Evolutionary conservation across 2,329 filamentous ascomycete species (phyloP).

Genomic region (Claviceps paspali): DNA sequence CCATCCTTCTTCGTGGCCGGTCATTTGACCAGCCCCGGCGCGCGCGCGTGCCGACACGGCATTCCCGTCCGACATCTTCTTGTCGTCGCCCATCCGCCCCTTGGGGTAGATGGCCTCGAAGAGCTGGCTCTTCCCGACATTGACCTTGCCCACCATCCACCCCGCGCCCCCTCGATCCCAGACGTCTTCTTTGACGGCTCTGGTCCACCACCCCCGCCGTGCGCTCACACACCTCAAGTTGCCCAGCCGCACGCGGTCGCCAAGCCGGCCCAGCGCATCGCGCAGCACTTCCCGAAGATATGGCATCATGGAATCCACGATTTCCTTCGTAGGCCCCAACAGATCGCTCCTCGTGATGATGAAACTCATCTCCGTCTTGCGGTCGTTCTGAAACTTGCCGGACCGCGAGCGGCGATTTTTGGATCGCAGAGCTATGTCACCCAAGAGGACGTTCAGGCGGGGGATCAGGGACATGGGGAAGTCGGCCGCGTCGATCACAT

Average conservation of each 20-base stretch:
- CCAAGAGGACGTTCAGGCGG: slow-evolving; percentile 53
- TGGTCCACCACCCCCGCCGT: slow-evolving; percentile 82
- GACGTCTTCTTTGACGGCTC: slow-evolving; percentile 70
- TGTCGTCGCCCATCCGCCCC: slow-evolving; percentile 33
- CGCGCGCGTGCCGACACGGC: slow-evolving; percentile 9
- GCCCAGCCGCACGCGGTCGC: slow-evolving; percentile 61
- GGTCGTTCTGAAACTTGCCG: slow-evolving; percentile 49
- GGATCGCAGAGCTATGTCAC: slow-evolving; percentile 59
- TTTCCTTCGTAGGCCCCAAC: slow-evolving; percentile 65
- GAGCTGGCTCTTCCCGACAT: slow-evolving; percentile 89
- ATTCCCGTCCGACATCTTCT: slow-evolving; percentile 3
- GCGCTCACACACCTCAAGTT: slow-evolving; percentile 81
- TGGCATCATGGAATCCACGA: slow-evolving; percentile 76
- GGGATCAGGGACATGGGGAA: slow-evolving; percentile 90
- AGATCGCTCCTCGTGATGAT: slow-evolving; percentile 82
- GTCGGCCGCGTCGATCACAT: slow-evolving; percentile 87
- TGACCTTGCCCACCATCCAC: slow-evolving; percentile 97
- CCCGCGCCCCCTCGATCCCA: slow-evolving; percentile 69
- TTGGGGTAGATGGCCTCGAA: slow-evolving; percentile 82
- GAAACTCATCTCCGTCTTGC: slow-evolving; percentile 69
- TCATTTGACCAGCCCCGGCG: neutral
- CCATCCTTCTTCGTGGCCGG: slow-evolving; percentile 4
- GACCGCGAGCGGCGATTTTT: slow-evolving; percentile 63
- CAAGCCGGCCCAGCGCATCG: slow-evolving; percentile 53
- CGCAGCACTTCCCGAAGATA: slow-evolving; percentile 66